Percentiles rank a stretch among this genome's conserved stretches.
These are phyloP conservation scores for Peniophora sp. DNA, from an alignment of 1,284 basidiomycete genomes.

Conservation along the genomic window DNA sequence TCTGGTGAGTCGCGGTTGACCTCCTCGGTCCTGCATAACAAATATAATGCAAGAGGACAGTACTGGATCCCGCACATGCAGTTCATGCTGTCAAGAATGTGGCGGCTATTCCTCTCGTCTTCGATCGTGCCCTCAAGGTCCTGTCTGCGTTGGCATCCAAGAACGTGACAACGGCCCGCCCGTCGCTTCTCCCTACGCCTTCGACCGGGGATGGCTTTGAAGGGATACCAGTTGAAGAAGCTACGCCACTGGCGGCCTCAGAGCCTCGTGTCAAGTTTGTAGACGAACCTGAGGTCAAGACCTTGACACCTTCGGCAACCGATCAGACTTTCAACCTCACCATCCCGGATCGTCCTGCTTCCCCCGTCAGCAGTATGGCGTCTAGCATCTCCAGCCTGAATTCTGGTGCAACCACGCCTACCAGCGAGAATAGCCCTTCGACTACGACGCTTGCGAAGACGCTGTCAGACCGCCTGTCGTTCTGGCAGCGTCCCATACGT, in stretches of 20 bases:
- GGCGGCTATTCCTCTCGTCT: slow-evolving; percentile 55
- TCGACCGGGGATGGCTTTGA: slow-evolving; percentile 1
- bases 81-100: slow-evolving; percentile 63
- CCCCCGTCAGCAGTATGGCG: slow-evolving; percentile 36
- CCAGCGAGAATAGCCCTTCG: slow-evolving; percentile 36
- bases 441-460: slow-evolving; percentile 43
- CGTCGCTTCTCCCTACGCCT: slow-evolving; percentile 32
- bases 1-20: slow-evolving; percentile 24
- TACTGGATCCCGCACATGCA: slow-evolving; percentile 49
- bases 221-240: neutral
- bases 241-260: slow-evolving; percentile 2
- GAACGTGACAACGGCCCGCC: slow-evolving; percentile 33
- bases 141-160: slow-evolving; percentile 43
- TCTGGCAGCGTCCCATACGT: slow-evolving; percentile 51
- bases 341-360: slow-evolving; percentile 19
- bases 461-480: slow-evolving; percentile 57
- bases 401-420: slow-evolving; percentile 49
- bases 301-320: slow-evolving; percentile 26
- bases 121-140: slow-evolving; percentile 46
- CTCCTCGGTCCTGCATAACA: neutral
- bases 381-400: slow-evolving; percentile 42
- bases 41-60: slow-evolving; percentile 26
- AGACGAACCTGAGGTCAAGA: slow-evolving; percentile 31
- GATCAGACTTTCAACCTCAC: slow-evolving; percentile 15
- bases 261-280: slow-evolving; percentile 42